Evolutionary conservation across 768 basidiomycete species (phyloP).

Genomic region (Royoungia palumana): DNA sequence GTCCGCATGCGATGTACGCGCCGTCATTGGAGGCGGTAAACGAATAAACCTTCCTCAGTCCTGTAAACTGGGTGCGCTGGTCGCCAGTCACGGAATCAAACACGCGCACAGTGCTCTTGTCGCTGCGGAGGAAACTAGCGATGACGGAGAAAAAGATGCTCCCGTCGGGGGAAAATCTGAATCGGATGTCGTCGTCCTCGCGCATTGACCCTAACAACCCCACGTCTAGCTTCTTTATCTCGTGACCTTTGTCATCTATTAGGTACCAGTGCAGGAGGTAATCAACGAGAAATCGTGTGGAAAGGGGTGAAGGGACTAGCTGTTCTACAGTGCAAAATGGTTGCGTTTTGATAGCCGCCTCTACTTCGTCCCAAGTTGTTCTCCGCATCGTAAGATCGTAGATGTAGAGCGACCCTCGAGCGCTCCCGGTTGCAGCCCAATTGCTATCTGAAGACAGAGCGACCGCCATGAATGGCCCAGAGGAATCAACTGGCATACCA

Average conservation of each 20-base stretch:
- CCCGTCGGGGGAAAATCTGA: constrained; percentile 14
- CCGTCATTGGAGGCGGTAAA: constrained; percentile 4
- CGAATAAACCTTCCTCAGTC: constrained; percentile 7
- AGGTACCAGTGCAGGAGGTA: not conserved
- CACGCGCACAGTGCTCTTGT: constrained; percentile 9
- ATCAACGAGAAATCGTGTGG: constrained; percentile 11
- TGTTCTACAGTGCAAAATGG: not conserved
- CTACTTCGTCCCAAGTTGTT: constrained; percentile 3
- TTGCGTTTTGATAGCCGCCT: not conserved
- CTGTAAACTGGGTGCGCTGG: constrained; percentile 3
- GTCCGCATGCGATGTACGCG: constrained; percentile 8
- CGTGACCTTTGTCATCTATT: not conserved
- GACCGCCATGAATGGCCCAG: not conserved
- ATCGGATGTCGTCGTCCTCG: not conserved
- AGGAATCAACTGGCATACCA: not conserved
- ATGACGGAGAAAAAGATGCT: constrained; percentile 5
- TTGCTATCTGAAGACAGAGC: constrained; percentile 22
- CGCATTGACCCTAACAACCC: constrained; percentile 1
- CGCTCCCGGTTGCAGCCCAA: constrained; percentile 9
- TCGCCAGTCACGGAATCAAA: constrained; percentile 11
- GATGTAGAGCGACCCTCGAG: constrained; percentile 7
- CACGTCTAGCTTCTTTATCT: constrained; percentile 9
- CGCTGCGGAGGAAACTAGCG: not conserved
- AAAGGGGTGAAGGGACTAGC: constrained; percentile 2
- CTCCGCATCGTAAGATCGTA: not conserved